Conservation (phyloP, 192 early-diverging fungal genomes). For the Podila epicladia region DNA sequence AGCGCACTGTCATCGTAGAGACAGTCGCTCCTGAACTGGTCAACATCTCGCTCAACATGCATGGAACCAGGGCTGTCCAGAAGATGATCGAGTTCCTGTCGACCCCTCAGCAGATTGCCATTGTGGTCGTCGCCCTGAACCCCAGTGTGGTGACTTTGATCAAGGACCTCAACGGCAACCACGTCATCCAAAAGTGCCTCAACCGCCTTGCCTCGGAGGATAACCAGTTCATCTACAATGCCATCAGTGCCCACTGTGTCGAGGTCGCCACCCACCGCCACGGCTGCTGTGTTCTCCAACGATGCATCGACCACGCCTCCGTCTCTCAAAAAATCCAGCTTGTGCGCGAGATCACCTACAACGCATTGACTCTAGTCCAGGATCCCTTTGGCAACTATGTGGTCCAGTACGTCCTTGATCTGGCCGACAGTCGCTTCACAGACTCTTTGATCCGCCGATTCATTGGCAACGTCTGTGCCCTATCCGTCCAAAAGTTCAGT, state of each 20-base stretch:
- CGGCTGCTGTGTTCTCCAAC: constrained; percentile 91
- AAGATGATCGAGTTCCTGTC: constrained; percentile 88
- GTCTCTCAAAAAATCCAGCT: constrained; percentile 78
- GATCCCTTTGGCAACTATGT: constrained; percentile 95
- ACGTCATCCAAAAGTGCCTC: constrained; percentile 93
- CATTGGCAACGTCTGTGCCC: constrained; percentile 75
- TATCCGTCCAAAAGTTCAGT: constrained; percentile 92
- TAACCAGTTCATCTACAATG: constrained; percentile 91
- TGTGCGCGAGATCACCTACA: constrained; percentile 76
- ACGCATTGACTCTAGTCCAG: constrained; percentile 82
- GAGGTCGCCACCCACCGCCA: constrained; percentile 92
- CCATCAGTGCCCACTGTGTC: constrained; percentile 77
- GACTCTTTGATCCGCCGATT: constrained; percentile 79
- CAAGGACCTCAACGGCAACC: constrained; percentile 92
- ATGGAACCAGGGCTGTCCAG: constrained; percentile 92
- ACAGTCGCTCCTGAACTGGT: constrained; percentile 79
- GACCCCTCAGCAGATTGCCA: constrained; percentile 71
- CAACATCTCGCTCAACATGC: constrained; percentile 88
- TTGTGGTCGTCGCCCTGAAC: constrained; percentile 73
- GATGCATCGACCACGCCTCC: constrained; percentile 88
- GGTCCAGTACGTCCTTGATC: constrained; percentile 90
- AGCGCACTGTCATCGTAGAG: constrained; percentile 78
- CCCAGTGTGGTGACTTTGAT: constrained; percentile 83
- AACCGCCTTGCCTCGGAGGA: constrained; percentile 74
- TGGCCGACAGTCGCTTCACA: constrained; percentile 71